Conservation (phyloP, 352 stramenopile species). For the Globisporangium ultimum region DNA sequence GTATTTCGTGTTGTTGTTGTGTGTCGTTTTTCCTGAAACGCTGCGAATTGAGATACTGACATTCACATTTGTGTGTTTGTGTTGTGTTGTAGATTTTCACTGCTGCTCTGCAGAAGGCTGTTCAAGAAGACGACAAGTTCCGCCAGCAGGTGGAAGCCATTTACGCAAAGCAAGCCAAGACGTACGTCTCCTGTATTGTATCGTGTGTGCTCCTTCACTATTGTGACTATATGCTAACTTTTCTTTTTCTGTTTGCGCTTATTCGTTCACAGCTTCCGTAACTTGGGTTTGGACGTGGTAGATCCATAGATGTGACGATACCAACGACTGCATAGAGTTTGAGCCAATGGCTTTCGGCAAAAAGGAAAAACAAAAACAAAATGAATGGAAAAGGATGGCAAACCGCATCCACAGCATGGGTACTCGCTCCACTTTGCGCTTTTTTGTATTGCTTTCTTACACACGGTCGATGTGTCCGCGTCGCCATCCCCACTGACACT, state of each 20-base stretch:
- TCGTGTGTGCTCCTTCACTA: background rate
- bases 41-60: background rate
- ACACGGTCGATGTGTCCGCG: background rate
- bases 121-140: slow-evolving; percentile 60
- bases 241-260: background rate
- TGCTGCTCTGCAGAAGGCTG: slow-evolving; percentile 64
- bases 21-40: background rate
- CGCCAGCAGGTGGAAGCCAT: slow-evolving; percentile 66
- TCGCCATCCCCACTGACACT: no score
- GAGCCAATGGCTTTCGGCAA: no score
- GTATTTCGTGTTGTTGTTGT: slow-evolving; percentile 18
- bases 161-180: slow-evolving; percentile 62
- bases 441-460: background rate
- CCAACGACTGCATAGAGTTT: slow-evolving; percentile 15
- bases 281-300: slow-evolving; percentile 62
- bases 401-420: background rate
- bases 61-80: background rate
- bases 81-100: slow-evolving; percentile 46
- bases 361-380: background rate
- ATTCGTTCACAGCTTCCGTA: slow-evolving; percentile 47
- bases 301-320: slow-evolving; percentile 24
- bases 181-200: slow-evolving; percentile 35
- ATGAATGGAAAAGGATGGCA: background rate
- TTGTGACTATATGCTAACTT: background rate
- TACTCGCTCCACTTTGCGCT: background rate